Percentiles rank a stretch among this genome's conserved stretches.
phyloP scores from a whole-genome alignment of 192 early-diverging fungal species.

The Rhizophagus clarus region DNA sequence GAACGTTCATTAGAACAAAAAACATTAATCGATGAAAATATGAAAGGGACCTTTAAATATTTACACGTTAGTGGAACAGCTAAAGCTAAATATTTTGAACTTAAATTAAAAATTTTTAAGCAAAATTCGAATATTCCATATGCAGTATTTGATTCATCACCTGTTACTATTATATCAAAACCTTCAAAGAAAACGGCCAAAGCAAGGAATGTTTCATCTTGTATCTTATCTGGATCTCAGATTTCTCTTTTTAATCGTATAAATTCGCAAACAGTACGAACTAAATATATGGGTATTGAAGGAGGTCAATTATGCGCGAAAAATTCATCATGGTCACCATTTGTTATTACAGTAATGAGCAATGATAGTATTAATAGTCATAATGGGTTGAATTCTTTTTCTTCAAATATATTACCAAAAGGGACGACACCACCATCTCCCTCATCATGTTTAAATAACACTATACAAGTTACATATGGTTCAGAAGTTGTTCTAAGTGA shows the following conservation, averaged over 20 bases:
- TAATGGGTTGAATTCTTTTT: neutral
- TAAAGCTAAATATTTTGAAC: conserved; percentile 77
- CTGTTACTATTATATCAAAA: conserved; percentile 88
- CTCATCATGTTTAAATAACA: conserved; percentile 36
- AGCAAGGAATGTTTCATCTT: conserved; percentile 73
- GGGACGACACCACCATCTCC: conserved; percentile 34
- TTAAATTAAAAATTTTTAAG: conserved; percentile 65
- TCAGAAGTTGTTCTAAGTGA: conserved; percentile 73
- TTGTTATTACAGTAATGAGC: conserved; percentile 53
- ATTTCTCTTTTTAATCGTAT: conserved; percentile 90
- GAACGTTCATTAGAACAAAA: conserved; percentile 51
- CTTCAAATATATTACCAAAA: conserved; percentile 31
- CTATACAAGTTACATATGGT: conserved; percentile 69
- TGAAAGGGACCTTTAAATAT: conserved; percentile 71
- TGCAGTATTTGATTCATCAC: conserved; percentile 67
- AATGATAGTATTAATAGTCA: conserved; percentile 10
- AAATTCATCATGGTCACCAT: conserved; percentile 64
- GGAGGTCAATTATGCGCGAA: conserved; percentile 60
- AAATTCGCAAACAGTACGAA: conserved; percentile 88
- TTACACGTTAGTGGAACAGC: conserved; percentile 78
- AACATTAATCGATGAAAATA: conserved; percentile 52
- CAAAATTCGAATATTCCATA: conserved; percentile 49
- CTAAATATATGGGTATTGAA: conserved; percentile 78
- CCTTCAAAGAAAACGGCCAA: conserved; percentile 91
- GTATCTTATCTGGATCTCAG: conserved; percentile 73